Conservation (phyloP, 306 rosid species). For the Castanopsis chinensis region DNA sequence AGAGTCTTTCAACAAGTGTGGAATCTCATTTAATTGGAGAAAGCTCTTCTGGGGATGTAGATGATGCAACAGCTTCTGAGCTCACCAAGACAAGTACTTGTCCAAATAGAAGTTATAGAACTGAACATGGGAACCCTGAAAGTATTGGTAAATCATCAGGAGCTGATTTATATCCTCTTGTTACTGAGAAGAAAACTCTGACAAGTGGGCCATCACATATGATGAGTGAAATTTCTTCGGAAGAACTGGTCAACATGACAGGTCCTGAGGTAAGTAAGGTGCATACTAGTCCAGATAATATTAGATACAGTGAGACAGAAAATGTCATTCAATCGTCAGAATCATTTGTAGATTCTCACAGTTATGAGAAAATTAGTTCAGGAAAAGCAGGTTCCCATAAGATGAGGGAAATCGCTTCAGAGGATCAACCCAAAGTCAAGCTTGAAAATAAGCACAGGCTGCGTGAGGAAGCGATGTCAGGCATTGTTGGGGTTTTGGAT, state of each 20-base stretch:
- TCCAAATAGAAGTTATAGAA: background rate
- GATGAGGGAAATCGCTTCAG: background rate
- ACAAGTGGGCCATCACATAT: background rate
- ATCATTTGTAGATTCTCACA: background rate
- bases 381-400: background rate
- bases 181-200: background rate
- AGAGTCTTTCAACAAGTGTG: slow-evolving; percentile 1
- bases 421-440: background rate
- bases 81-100: background rate
- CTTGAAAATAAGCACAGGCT: background rate
- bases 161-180: background rate
- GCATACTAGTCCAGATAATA: background rate
- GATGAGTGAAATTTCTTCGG: background rate
- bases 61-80: background rate
- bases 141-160: background rate
- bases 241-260: background rate
- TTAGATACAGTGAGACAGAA: background rate
- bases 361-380: background rate
- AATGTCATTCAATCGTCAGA: background rate
- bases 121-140: background rate
- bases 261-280: background rate
- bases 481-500: background rate
- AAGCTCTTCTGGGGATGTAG: slow-evolving; percentile 14
- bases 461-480: background rate
- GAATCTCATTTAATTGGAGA: background rate